These are phyloP conservation scores for Aspergillus fumigatiaffinis DNA, from an alignment of 2,329 filamentous ascomycete genomes.

Conservation along the genomic window DNA sequence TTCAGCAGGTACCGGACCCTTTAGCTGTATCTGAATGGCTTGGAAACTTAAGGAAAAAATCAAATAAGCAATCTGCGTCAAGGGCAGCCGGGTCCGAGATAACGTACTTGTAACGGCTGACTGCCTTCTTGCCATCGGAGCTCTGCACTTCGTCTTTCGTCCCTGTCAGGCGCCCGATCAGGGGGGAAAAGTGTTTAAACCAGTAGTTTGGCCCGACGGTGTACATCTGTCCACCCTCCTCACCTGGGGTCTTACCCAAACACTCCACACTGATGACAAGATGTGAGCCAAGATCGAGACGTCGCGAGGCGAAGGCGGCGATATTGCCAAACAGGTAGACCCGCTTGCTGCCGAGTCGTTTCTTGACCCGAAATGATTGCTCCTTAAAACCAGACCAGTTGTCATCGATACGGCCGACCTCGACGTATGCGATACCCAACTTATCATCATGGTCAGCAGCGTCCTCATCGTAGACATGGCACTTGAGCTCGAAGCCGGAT, in stretches of 20 bases:
- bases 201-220: slow-evolving; percentile 73
- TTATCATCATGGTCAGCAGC: slow-evolving; percentile 80
- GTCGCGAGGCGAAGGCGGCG: slow-evolving; percentile 58
- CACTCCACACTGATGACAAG: slow-evolving; percentile 72
- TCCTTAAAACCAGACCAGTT: slow-evolving; percentile 66
- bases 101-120: slow-evolving; percentile 72
- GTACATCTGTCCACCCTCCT: slow-evolving; percentile 66
- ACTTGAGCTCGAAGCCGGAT: slow-evolving; percentile 78
- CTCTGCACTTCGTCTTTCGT: slow-evolving; percentile 63
- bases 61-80: slow-evolving; percentile 1
- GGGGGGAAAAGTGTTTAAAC: slow-evolving; percentile 81
- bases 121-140: slow-evolving; percentile 50
- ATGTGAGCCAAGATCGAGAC: slow-evolving; percentile 64
- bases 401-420: slow-evolving; percentile 57
- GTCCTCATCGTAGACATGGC: slow-evolving; percentile 86
- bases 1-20: slow-evolving; percentile 72
- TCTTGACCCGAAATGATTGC: slow-evolving; percentile 68
- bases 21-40: slow-evolving; percentile 83
- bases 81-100: background rate
- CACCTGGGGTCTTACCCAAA: slow-evolving; percentile 66
- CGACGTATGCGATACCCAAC: slow-evolving; percentile 77
- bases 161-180: slow-evolving; percentile 78
- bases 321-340: slow-evolving; percentile 73
- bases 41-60: slow-evolving; percentile 63
- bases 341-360: slow-evolving; percentile 75